Percentiles rank a stretch among this genome's conserved stretches.
phyloP scores from a whole-genome alignment of 352 stramenopile species.

The Hyphochytrium catenoides region DNA sequence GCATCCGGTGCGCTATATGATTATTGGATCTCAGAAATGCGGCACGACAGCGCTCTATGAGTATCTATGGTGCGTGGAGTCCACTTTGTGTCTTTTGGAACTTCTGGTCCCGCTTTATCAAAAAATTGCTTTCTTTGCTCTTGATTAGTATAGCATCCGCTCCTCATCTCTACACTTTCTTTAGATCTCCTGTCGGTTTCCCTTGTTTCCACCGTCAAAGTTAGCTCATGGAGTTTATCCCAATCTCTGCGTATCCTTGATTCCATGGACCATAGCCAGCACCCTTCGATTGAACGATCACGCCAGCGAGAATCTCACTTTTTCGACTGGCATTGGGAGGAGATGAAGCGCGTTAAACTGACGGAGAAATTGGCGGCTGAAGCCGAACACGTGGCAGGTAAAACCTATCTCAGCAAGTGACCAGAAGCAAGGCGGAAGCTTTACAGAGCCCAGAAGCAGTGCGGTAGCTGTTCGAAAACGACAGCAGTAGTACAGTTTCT shows the following conservation, averaged over 20 bases:
- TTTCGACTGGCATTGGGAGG: conserved; percentile 27
- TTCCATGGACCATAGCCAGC: conserved; percentile 19
- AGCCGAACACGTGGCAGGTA: conserved; percentile 8
- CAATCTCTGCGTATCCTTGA: too few relatives aligned
- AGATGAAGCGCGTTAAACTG: conserved; percentile 8
- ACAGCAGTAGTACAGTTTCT: conserved; percentile 10
- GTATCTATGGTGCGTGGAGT: conserved; percentile 12
- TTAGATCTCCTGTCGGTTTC: too few relatives aligned
- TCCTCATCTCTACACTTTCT: too few relatives aligned
- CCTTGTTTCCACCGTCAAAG: neutral
- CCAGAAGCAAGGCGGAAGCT: neutral
- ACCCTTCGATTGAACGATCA: conserved; percentile 50
- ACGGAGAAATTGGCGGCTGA: conserved; percentile 11
- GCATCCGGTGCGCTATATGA: too few relatives aligned
- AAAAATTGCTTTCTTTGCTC: too few relatives aligned
- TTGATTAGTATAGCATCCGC: too few relatives aligned
- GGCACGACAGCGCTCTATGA: conserved; percentile 33
- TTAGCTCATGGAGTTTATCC: neutral
- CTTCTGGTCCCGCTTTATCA: too few relatives aligned
- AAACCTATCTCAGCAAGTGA: conserved; percentile 11
- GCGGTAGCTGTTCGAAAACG: conserved; percentile 1
- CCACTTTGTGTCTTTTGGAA: too few relatives aligned
- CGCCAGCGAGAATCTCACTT: conserved; percentile 33
- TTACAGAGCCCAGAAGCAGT: neutral
- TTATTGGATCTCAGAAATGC: conserved; percentile 31